Conservation (phyloP, 176 grass and related monocot genomes). For the Microstegium vimineum region DNA sequence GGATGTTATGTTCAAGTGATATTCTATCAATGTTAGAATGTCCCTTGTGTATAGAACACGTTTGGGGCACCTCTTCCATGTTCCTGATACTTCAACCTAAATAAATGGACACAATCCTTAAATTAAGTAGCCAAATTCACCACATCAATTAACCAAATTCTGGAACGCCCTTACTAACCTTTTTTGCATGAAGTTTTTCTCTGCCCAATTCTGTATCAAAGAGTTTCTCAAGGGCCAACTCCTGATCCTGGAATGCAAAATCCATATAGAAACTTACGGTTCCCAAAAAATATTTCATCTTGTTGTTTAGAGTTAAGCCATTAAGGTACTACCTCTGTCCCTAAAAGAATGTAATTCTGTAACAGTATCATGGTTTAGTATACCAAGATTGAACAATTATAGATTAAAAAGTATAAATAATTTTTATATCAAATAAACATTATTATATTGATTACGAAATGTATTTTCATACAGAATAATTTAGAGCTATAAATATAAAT, state of each 20-base stretch:
- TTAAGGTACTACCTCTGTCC: too few species aligned
- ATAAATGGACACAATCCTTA: background rate
- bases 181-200: slow-evolving; percentile 45
- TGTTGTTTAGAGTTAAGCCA: background rate
- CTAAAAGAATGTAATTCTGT: too few species aligned
- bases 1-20: slow-evolving; percentile 61
- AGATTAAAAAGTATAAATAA: too few species aligned
- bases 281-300: background rate
- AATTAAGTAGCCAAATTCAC: background rate
- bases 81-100: slow-evolving; percentile 35
- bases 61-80: slow-evolving; percentile 49
- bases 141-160: background rate
- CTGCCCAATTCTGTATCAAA: slow-evolving; percentile 31
- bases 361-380: too few species aligned
- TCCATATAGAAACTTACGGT: background rate
- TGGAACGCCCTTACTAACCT: slow-evolving; percentile 24
- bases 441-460: too few species aligned
- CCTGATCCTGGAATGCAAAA: slow-evolving; percentile 35
- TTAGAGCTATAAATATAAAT: too few species aligned
- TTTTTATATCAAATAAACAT: too few species aligned
- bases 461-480: too few species aligned
- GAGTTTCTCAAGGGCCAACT: slow-evolving; percentile 40
- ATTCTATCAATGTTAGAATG: slow-evolving; percentile 42
- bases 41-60: slow-evolving; percentile 43
- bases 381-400: too few species aligned